Evolutionary conservation across 345 rosid species (phyloP), one percentile per base, ranked within the genome.

Genomic region (Abelmoschus esculentus): DNA sequence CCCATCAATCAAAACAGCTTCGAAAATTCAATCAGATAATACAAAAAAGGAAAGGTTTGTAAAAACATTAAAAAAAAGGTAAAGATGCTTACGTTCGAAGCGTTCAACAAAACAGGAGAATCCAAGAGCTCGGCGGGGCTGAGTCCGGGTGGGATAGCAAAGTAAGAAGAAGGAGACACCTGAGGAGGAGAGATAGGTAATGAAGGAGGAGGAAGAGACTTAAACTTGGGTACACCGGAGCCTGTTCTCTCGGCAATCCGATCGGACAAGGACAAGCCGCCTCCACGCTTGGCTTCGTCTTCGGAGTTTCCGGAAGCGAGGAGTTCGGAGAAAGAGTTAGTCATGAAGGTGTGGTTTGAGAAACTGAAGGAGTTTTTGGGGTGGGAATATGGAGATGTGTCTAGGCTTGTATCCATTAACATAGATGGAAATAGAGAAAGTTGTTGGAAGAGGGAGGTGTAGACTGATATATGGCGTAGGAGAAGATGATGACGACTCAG

Each of bases 121-220:
- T 95, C 98, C 66, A 91, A 64, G 22, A 90, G 91, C 82, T 82
- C 96, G 42, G 96, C 80, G 0, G 89, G 96, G 85, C 92, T 89
- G 63, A 89, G 76, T 7, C 96, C 96, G 15, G 92, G 82, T 67
- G 96, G 96, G 70, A 87, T 87, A 72, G 96, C 74, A 72, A 93
- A 93, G 88, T 63, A 90, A 69, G 90, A 76, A 74, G 96, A 83
- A 69, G 84, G 96, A 29, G 93, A 90, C 58, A 87, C 76, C 61
- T 80, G 31, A 42, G 86, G 90, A 18, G 91, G 89, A 61, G 99
- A 88, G 66, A 93, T 75, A 29, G 96, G 99, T 5, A 91, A 80
- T 36, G 96, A 86, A 68, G 93, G 93, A 5, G 95, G 95, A 3
- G 87, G 84, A 56, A 82, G 80, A 11, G 99, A 82, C 79, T 90